These are phyloP conservation scores for Neurospora sp. DNA, from an alignment of 495 filamentous ascomycete genomes.

Conservation along the genomic window DNA sequence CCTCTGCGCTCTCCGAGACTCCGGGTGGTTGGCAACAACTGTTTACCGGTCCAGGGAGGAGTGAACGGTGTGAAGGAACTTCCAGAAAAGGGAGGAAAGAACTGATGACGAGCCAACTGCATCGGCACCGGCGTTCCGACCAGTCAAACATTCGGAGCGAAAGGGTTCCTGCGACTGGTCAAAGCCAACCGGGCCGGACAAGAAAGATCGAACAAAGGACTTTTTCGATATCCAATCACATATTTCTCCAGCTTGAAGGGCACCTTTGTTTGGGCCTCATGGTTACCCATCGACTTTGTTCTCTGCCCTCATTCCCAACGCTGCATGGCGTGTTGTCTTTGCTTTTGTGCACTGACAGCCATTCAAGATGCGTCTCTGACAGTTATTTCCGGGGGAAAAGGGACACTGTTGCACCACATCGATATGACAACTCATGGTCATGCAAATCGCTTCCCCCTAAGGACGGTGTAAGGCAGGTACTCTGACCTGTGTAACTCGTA, in stretches of 20 bases:
- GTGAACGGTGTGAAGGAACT: not conserved
- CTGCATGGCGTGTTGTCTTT: not conserved
- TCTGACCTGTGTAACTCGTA: not conserved
- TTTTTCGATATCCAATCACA: not conserved
- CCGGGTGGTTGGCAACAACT: not conserved
- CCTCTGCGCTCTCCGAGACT: not conserved
- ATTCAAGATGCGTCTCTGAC: not conserved
- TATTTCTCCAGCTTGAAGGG: not conserved
- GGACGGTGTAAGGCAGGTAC: not conserved
- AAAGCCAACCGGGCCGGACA: not conserved
- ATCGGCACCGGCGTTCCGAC: not conserved
- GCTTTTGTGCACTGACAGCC: not conserved
- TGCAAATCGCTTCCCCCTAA: not conserved
- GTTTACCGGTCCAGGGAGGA: not conserved
- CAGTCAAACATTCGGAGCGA: not conserved
- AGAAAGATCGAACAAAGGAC: not conserved
- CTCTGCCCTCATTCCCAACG: not conserved
- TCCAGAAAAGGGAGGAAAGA: not conserved
- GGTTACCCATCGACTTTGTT: not conserved
- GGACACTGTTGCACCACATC: not conserved
- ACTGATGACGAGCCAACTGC: not conserved
- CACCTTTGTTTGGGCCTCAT: not conserved
- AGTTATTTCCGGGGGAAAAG: not conserved
- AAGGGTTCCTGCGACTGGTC: not conserved
- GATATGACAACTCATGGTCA: not conserved